Evolutionary conservation across 1,139 yeast genomes (phyloP).

Genomic region (Zhuliangozyma parablackwelliae): DNA sequence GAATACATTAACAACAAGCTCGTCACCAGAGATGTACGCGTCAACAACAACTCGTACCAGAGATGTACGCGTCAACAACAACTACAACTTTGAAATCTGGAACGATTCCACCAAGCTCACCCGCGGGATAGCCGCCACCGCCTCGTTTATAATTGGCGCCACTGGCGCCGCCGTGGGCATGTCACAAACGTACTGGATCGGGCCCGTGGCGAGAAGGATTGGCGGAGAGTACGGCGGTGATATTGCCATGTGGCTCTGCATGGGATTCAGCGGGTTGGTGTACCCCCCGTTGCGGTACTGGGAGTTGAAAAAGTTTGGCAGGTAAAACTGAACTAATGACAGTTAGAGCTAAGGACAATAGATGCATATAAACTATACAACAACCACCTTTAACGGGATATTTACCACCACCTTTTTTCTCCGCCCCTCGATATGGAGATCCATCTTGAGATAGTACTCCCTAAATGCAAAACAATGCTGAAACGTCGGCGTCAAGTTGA

Average conservation of each 20-base stretch:
- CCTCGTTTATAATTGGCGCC: slow-evolving; percentile 58
- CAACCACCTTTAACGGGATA: slow-evolving; percentile 4
- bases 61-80: slow-evolving; percentile 20
- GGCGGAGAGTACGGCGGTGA: slow-evolving; percentile 63
- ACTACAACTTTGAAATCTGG: slow-evolving; percentile 68
- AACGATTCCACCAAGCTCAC: slow-evolving; percentile 53
- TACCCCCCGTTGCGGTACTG: slow-evolving; percentile 62
- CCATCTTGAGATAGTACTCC: slow-evolving; percentile 28
- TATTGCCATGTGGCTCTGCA: slow-evolving; percentile 75
- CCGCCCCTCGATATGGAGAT: slow-evolving; percentile 15
- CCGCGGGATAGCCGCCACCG: slow-evolving; percentile 59
- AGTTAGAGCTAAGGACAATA: too few relatives aligned
- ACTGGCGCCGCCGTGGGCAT: slow-evolving; percentile 79
- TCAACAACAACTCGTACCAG: slow-evolving; percentile 27
- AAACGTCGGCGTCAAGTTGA: slow-evolving; percentile 33
- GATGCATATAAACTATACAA: not conserved
- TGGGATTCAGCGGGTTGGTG: slow-evolving; percentile 63
- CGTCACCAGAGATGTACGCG: slow-evolving; percentile 9
- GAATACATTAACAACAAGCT: slow-evolving; percentile 5
- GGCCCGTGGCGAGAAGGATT: slow-evolving; percentile 63
- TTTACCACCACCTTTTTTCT: slow-evolving; percentile 4
- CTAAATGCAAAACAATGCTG: slow-evolving; percentile 32
- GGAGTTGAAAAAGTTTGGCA: slow-evolving; percentile 56
- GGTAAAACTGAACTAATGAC: slow-evolving; percentile 24
- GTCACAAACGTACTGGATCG: slow-evolving; percentile 76